phyloP scores from a whole-genome alignment of 2,329 filamentous ascomycete genomes.

The Microascus cirrosus region DNA sequence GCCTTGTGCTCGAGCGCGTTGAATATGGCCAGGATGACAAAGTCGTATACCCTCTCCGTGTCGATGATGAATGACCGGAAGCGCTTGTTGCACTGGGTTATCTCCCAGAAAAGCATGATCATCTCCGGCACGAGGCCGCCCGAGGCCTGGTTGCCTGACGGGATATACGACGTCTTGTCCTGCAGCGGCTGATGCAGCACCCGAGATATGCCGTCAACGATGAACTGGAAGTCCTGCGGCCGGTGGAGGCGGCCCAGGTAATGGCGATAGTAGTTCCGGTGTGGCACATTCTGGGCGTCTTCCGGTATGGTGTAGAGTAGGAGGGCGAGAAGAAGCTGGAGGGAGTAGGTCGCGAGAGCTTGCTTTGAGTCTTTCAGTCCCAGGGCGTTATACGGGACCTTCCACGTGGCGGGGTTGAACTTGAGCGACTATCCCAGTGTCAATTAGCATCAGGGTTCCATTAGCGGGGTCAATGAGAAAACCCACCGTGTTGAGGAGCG shows the following conservation, averaged over 20 bases:
- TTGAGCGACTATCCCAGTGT: conserved; percentile 61
- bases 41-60: conserved; percentile 85
- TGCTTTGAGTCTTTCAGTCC: conserved; percentile 88
- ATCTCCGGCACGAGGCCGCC: conserved; percentile 76
- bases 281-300: conserved; percentile 46
- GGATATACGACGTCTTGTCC: conserved; percentile 77
- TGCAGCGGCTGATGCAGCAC: conserved; percentile 89
- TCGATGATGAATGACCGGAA: conserved; percentile 97
- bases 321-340: conserved; percentile 80
- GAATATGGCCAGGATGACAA: conserved; percentile 80
- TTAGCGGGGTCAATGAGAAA: not conserved
- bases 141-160: conserved; percentile 63
- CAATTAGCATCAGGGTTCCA: not conserved
- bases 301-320: conserved; percentile 85
- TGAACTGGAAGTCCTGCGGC: conserved; percentile 94
- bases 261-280: conserved; percentile 89
- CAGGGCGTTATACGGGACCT: conserved; percentile 85
- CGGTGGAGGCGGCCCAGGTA: conserved; percentile 84
- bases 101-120: conserved; percentile 96
- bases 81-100: conserved; percentile 92
- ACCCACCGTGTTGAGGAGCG: conserved; percentile 81
- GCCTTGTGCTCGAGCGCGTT: conserved; percentile 85
- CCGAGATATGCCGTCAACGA: conserved; percentile 87
- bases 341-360: conserved; percentile 78
- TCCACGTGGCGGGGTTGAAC: conserved; percentile 90